phyloP scores from a whole-genome alignment of 257 asterid genomes.

The Craterostigma plantagineum region DNA sequence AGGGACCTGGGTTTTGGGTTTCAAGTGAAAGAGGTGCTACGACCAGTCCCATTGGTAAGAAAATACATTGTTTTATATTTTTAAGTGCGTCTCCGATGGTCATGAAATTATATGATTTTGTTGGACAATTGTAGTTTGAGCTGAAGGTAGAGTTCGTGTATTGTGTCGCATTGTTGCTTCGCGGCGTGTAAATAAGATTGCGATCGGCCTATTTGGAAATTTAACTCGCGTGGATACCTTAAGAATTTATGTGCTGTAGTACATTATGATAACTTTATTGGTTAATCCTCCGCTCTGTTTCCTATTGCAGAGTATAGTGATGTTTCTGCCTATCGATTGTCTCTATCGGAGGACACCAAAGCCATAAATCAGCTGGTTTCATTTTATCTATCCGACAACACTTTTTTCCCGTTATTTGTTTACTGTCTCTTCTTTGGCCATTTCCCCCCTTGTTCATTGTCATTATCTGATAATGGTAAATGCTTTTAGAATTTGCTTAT shows the following conservation, averaged over 20 bases:
- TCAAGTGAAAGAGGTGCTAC: conserved; percentile 81
- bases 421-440: conserved; percentile 1
- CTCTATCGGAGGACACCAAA: conserved; percentile 87
- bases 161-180: too few species aligned
- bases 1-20: conserved; percentile 94
- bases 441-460: neutral
- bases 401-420: conserved; percentile 3
- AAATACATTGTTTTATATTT: neutral
- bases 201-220: too few species aligned
- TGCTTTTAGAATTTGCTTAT: conserved; percentile 56
- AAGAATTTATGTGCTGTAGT: neutral
- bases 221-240: too few species aligned
- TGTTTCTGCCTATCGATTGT: conserved; percentile 87
- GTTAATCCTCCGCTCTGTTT: conserved; percentile 8
- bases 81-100: neutral
- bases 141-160: too few species aligned
- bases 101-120: neutral
- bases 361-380: conserved; percentile 91
- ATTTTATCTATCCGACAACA: conserved; percentile 1
- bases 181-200: too few species aligned
- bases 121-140: neutral
- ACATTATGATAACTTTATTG: conserved; percentile 3
- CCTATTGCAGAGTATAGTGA: conserved; percentile 58
- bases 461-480: neutral
- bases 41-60: conserved; percentile 69